Evolutionary conservation across 441 rosid genomes (phyloP).

Genomic region (Omphalea diandra): DNA sequence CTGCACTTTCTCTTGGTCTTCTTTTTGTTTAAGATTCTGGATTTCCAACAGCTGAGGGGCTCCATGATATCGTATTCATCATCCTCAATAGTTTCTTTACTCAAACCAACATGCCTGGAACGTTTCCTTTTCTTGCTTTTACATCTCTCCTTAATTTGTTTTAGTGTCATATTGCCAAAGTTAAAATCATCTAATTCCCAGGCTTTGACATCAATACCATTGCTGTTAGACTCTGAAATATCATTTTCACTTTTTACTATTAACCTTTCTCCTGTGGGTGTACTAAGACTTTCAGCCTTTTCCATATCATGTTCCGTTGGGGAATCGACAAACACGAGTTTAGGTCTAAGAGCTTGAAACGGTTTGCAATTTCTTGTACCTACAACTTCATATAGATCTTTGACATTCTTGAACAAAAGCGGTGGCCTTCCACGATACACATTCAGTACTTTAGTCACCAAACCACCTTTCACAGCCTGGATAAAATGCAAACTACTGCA

Average conservation of each 20-base stretch:
- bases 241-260: slow-evolving; percentile 22
- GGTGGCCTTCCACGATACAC: slow-evolving; percentile 39
- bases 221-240: slow-evolving; percentile 18
- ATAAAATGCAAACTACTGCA: slow-evolving; percentile 42
- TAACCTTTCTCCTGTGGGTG: slow-evolving; percentile 17
- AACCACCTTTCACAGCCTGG: slow-evolving; percentile 35
- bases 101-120: slow-evolving; percentile 15
- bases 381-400: slow-evolving; percentile 37
- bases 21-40: slow-evolving; percentile 41
- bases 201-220: slow-evolving; percentile 18
- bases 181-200: slow-evolving; percentile 30
- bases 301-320: slow-evolving; percentile 19
- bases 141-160: slow-evolving; percentile 48
- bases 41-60: slow-evolving; percentile 53
- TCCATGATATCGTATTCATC: slow-evolving; percentile 48
- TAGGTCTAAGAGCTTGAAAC: slow-evolving; percentile 21
- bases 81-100: slow-evolving; percentile 24
- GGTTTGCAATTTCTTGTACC: slow-evolving; percentile 15
- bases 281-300: slow-evolving; percentile 27
- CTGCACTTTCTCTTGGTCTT: slow-evolving; percentile 38
- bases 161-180: slow-evolving; percentile 46
- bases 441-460: slow-evolving; percentile 31
- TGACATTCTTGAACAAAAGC: slow-evolving; percentile 39
- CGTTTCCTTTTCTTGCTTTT: slow-evolving; percentile 56
- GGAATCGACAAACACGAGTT: slow-evolving; percentile 27